These are phyloP conservation scores for Mycena galericulata DNA, from an alignment of 768 basidiomycete genomes.

Conservation along the genomic window DNA sequence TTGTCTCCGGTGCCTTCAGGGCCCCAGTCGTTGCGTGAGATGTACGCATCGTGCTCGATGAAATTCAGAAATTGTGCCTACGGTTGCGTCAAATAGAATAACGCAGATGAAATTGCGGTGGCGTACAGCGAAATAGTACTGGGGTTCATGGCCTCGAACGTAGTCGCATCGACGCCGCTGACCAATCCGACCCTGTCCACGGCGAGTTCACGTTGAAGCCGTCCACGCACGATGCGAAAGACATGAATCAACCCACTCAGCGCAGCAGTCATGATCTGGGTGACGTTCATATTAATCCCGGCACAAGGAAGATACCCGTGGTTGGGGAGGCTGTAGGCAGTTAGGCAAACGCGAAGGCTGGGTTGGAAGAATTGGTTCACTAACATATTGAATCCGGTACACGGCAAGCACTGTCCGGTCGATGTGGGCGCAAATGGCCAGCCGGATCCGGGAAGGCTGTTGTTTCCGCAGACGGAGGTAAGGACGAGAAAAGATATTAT, in stretches of 20 bases:
- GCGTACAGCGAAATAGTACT: slow-evolving; percentile 27
- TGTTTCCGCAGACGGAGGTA: not conserved
- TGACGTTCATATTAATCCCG: not conserved
- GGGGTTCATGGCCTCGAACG: slow-evolving; percentile 11
- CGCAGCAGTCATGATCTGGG: not conserved
- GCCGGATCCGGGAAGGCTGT: not conserved
- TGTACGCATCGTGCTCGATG: slow-evolving; percentile 29
- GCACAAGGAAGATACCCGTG: not conserved
- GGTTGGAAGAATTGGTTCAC: not conserved
- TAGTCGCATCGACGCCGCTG: not conserved
- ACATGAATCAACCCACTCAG: slow-evolving; percentile 1
- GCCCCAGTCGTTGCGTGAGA: slow-evolving; percentile 28
- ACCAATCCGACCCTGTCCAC: slow-evolving; percentile 14
- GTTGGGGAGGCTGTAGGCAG: not conserved
- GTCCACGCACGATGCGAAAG: not conserved
- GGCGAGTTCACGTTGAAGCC: not conserved
- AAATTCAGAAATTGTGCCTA: slow-evolving; percentile 27
- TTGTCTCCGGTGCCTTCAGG: slow-evolving; percentile 27
- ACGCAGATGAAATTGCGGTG: not conserved
- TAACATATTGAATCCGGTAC: slow-evolving; percentile 32
- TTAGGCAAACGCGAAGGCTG: not conserved
- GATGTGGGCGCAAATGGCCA: not conserved
- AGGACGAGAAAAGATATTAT: not conserved
- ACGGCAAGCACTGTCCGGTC: slow-evolving; percentile 13
- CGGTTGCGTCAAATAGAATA: not conserved